Evolutionary conservation across 768 basidiomycete species (phyloP), one percentile per base, ranked within the genome.

Genomic region (Podaxis sp.): DNA sequence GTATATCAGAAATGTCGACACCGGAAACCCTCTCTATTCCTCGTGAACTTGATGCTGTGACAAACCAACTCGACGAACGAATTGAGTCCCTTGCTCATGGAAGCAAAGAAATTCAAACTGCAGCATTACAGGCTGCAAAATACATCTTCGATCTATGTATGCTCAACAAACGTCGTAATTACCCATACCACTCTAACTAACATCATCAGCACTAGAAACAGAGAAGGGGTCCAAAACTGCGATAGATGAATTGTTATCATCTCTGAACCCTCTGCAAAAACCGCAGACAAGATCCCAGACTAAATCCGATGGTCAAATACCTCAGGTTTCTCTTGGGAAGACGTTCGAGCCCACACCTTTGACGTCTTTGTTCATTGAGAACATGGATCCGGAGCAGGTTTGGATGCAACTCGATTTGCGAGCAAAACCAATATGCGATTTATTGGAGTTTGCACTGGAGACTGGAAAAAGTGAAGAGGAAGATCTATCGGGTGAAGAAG

Each of bases 361-460:
- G 2, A 78, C 85, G 6, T 84, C 84, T 39, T 82, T 99, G 19
- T 91, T 87, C 63, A 79, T 88, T 12, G 86, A 93, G 22, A 88
- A 83, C 17, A 88, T 97, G 85, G 89, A 87, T 67, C 82, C 85
- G 24, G 92, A 93, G 61, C 95, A 96, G 73, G 79, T 98, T 28
- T 99, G 96, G 96, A 89, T 88, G 44, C 96, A 99, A 76, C 74
- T 99, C 59, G 96, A 99, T 70, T 78, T 99, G 59, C 80, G 93
- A 49, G 79, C 88, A 15, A 83, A 86, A 64, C 83, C 82, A 51
- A 77, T 98, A 24, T 90, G 89, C 64, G 82, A 84, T 46, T 82
- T 90, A 55, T 75, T 96, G 46, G 83, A 90, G 53, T 79, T 79
- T 61, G 82, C 87, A 40, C 76, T 94, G 19, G 86, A 87, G 59